Conservation (phyloP, 257 asterid genomes). For the Nemophila menziesii region DNA sequence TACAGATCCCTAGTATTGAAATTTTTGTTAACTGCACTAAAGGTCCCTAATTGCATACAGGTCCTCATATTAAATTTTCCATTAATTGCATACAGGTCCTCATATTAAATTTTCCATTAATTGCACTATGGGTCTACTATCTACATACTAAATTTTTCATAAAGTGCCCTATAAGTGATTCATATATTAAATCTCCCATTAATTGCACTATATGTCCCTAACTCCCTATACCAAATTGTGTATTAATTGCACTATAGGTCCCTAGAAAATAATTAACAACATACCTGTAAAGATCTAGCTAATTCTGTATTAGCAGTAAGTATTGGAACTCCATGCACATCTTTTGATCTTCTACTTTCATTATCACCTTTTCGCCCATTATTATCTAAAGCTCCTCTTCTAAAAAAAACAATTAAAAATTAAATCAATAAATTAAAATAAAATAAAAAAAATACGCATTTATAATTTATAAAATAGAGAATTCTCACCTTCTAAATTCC, state of each 20-base stretch:
- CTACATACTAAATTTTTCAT: no score
- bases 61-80: no score
- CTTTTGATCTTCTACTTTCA: constrained; percentile 36
- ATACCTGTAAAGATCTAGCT: constrained; percentile 48
- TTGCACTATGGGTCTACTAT: no score
- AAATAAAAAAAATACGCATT: neutral
- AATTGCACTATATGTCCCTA: no score
- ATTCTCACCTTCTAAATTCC: constrained; percentile 59
- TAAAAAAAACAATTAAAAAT: constrained; percentile 16
- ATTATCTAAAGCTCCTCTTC: constrained; percentile 43
- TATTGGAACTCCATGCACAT: constrained; percentile 35
- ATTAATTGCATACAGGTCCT: no score
- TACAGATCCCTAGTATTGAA: no score
- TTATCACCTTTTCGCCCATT: constrained; percentile 39
- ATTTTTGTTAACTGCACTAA: no score
- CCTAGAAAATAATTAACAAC: neutral
- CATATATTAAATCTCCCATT: no score
- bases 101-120: no score
- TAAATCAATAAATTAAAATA: neutral
- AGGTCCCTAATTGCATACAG: no score
- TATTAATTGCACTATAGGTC: neutral
- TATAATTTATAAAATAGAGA: constrained; percentile 2
- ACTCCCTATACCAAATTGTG: no score
- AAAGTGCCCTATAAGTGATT: no score
- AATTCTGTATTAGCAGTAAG: constrained; percentile 34